Percentiles rank a stretch among this genome's conserved stretches.
These are phyloP conservation scores for Teunomyces stri DNA, from an alignment of 805 yeast species.

Conservation along the genomic window DNA sequence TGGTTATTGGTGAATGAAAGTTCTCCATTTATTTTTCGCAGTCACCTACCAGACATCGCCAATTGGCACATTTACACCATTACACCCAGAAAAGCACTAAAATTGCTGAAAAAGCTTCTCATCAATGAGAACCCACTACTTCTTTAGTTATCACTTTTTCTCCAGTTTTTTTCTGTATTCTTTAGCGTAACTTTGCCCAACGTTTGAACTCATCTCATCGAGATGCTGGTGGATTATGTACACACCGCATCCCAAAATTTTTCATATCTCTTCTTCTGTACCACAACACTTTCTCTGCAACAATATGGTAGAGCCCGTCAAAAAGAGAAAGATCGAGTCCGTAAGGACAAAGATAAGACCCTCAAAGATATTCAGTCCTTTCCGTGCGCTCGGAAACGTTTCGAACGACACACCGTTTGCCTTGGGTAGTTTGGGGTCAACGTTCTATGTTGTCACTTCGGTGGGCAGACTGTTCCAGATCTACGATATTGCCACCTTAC, in stretches of 20 bases:
- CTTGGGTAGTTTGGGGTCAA: constrained; percentile 81
- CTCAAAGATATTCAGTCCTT: constrained; percentile 71
- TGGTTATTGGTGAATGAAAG: background rate
- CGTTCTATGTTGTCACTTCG: constrained; percentile 83
- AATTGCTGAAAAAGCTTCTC: no score
- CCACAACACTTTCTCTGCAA: background rate
- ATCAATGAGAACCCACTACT: background rate
- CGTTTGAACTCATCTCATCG: background rate
- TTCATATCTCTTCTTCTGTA: background rate
- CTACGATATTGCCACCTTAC: constrained; percentile 85
- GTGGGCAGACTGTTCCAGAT: constrained; percentile 91
- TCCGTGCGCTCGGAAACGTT: constrained; percentile 85
- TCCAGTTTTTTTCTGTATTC: background rate
- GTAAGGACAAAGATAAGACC: constrained; percentile 12
- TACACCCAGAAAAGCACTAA: background rate
- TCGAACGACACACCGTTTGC: constrained; percentile 84
- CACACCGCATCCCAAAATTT: constrained; percentile 1
- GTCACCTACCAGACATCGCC: background rate
- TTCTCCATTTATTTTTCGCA: background rate
- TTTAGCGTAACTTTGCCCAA: background rate
- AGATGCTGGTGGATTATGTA: background rate
- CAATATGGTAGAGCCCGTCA: constrained; percentile 23
- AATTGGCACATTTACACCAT: background rate
- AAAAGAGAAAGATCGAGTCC: constrained; percentile 23
- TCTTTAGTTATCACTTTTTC: background rate